phyloP scores from a whole-genome alignment of 2,329 filamentous ascomycete genomes.

The Colletotrichum truncatum region DNA sequence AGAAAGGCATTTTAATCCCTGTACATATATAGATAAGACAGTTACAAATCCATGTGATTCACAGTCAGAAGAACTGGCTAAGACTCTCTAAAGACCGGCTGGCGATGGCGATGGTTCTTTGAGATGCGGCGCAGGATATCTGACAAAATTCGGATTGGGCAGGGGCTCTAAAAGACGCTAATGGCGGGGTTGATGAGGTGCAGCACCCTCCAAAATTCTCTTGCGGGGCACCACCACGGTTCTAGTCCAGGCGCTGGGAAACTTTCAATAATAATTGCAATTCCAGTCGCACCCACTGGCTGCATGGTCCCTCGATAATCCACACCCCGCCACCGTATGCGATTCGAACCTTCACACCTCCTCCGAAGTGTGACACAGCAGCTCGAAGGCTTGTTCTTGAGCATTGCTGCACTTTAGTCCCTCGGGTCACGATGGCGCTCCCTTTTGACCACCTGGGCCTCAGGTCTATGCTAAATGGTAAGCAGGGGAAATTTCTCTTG shows the following conservation, averaged over 20 bases:
- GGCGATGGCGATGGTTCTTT: background rate
- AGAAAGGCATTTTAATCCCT: background rate
- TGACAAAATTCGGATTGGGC: background rate
- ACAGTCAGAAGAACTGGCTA: too few relatives aligned
- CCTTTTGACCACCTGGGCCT: slow-evolving; percentile 1
- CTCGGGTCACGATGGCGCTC: slow-evolving; percentile 6
- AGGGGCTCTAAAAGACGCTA: slow-evolving; percentile 14
- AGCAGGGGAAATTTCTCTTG: background rate
- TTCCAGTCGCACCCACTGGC: slow-evolving; percentile 20
- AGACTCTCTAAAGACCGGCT: too few relatives aligned
- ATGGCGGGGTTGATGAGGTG: slow-evolving; percentile 28
- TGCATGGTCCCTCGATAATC: slow-evolving; percentile 5
- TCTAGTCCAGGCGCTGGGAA: slow-evolving; percentile 12
- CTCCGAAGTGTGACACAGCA: slow-evolving; percentile 14
- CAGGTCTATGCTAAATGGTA: slow-evolving; percentile 19
- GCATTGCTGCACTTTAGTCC: slow-evolving; percentile 9
- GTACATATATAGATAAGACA: too few relatives aligned
- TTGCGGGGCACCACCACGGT: slow-evolving; percentile 26
- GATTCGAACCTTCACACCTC: background rate
- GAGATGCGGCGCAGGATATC: background rate
- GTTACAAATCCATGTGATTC: too few relatives aligned
- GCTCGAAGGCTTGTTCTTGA: slow-evolving; percentile 8
- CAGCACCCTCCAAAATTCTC: slow-evolving; percentile 22
- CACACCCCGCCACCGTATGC: slow-evolving; percentile 15
- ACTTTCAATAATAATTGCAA: slow-evolving; percentile 22